Base-by-base conservation (phyloP, 2,329 filamentous ascomycete genomes). In the Cordyceps cicadae region DNA sequence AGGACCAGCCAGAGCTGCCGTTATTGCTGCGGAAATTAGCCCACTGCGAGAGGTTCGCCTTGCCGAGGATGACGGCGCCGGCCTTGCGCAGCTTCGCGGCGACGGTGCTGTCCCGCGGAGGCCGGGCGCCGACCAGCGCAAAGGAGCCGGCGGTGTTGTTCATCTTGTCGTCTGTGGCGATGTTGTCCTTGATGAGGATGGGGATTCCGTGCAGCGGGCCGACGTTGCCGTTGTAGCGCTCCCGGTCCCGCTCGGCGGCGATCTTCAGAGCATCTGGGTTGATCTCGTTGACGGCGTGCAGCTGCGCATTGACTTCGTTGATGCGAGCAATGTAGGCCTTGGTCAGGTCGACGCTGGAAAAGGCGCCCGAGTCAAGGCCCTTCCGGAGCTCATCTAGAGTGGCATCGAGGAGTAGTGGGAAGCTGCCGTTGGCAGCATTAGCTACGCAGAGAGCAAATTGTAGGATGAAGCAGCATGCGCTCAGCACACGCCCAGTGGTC, bases 21-120 rank as follows among this genome's bases (percentile, higher is more conserved):
- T 85, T 86, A 17, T 68, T 70, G 2, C 79, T 83, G 21, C 86
- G 76, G 63, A 76, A 85, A 66, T 86, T 84, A 5, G 83, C 81
- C 83, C 85, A 88, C 67, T 88, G 80, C 1, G 78, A 82, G 17
- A 88, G 68, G 59, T 85, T 86, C 0, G 83, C 74, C 69, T 88
- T 88, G 56, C 85, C 86, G 0, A 88, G 75, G 52, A 88, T 82
- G 55, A 88, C 75, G 1, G 79, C 81, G 4, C 86, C 85, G 1
- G 81, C 80, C 56, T 80, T 72, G 57, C 84, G 77, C 1, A 88
- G 76, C 66, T 84, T 86, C 9, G 74, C 72, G 7, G 78, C 83
- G 11, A 87, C 72, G 3, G 80, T 81, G n/a, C 81, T 77, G 64
- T 88, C 85, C 29, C 72, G 70, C 3, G 79, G 76, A 0, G 82